Evolutionary conservation across 352 stramenopile species (phyloP).

Genomic region (Pythium myriotylum): DNA sequence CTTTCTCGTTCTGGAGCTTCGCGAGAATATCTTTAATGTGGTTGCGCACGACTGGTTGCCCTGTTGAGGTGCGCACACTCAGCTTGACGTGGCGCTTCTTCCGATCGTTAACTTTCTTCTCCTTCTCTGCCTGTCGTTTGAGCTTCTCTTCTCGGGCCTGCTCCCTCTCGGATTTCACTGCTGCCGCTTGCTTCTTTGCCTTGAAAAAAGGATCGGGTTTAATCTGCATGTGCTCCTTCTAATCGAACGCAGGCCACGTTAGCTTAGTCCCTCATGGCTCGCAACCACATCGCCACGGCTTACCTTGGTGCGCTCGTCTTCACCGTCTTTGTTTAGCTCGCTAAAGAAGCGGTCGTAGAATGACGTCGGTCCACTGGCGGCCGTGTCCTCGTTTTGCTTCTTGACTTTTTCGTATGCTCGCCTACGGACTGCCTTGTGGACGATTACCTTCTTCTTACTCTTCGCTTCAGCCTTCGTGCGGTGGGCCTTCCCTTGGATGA

Average conservation of each 20-base stretch:
- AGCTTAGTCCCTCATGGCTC: not conserved
- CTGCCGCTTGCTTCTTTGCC: slow-evolving; percentile 74
- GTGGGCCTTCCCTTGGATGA: slow-evolving; percentile 86
- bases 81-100: slow-evolving; percentile 90
- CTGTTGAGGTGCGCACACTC: slow-evolving; percentile 73
- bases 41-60: slow-evolving; percentile 85
- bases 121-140: slow-evolving; percentile 47
- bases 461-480: slow-evolving; percentile 77
- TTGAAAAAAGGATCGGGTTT: slow-evolving; percentile 87
- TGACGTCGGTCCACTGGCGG: slow-evolving; percentile 34
- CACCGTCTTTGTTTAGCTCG: slow-evolving; percentile 41
- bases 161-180: slow-evolving; percentile 56
- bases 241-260: not conserved
- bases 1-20: slow-evolving; percentile 65
- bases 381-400: slow-evolving; percentile 33
- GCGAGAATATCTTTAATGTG: slow-evolving; percentile 84
- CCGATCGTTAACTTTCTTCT: slow-evolving; percentile 77
- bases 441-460: slow-evolving; percentile 83
- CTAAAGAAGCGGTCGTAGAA: slow-evolving; percentile 87
- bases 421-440: slow-evolving; percentile 78
- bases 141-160: slow-evolving; percentile 45
- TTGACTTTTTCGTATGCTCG: slow-evolving; percentile 87
- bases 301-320: slow-evolving; percentile 15
- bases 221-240: slow-evolving; percentile 30
- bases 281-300: not conserved